Evolutionary conservation across 1,284 basidiomycete species (phyloP), one percentile per base, ranked within the genome.

Genomic region (Ceratobasidium sp.): DNA sequence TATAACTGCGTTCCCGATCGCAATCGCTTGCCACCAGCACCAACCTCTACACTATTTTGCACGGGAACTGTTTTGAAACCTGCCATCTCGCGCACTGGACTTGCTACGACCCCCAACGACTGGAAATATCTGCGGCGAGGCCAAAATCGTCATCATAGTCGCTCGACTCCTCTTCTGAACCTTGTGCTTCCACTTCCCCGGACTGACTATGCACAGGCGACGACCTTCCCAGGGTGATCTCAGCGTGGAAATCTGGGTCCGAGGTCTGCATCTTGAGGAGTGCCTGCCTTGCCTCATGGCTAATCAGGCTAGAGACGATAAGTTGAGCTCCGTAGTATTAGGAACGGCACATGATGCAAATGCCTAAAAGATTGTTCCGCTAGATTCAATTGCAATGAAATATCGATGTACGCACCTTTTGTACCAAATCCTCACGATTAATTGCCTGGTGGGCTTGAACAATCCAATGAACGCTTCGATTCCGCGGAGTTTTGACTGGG

Each of bases 221-320:
- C 46, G 46, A 48, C 20, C 46, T 12, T 16, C 46, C 46, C 46
- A 48, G 46, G 14, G 46, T 20, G 46, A 60, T 27, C 59, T 60
- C 23, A 18, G 18, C 16, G 33, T 30, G 33, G 18, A 60, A 33
- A 6, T 6, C 59, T 18, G 77, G 69, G 12, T 77, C 57, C 16
- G 62, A 73, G 30, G 18, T 18, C 23, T 48, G 69, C n/a, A 79
- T 16, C 38, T 77, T 41, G 8, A 48, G 52, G 14, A 79, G 60
- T 6, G 35, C n/a, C 50, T 78, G 77, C 23, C 62, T 54, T 23
- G 67, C 55, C 20, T 79, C 50, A 20, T 35, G 27, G 71, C 78
- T 74, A 18, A 59, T 79, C 54, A 80, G 55, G 48, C 75, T 73
- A 64, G 66, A 38, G 68, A 67, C 14, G 75, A 80, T 18, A 80